Evolutionary conservation across 441 rosid genomes (phyloP).

Genomic region (Adansonia rubrostipa): DNA sequence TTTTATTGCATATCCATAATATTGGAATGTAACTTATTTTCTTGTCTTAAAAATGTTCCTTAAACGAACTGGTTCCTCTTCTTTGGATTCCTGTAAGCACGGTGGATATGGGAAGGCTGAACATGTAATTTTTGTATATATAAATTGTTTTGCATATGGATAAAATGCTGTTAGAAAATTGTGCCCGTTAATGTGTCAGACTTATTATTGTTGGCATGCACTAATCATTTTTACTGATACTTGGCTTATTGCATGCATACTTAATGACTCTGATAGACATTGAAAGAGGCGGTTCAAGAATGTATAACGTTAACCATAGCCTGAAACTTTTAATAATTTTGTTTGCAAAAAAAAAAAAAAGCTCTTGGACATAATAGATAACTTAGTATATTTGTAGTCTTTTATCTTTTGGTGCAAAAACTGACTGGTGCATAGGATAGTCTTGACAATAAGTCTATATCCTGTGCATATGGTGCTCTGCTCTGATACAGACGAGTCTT

Average conservation of each 20-base stretch:
- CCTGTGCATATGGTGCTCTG: neutral
- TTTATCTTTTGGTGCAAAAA: neutral
- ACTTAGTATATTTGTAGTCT: neutral
- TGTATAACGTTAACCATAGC: neutral
- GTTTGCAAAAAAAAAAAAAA: neutral
- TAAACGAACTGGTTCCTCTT: neutral
- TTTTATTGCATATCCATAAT: neutral
- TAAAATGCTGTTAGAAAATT: neutral
- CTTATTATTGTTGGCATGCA: neutral
- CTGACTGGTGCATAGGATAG: neutral
- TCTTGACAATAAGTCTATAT: neutral
- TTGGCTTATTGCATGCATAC: neutral
- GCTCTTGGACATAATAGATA: neutral
- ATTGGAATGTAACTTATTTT: constrained; percentile 6
- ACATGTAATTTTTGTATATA: neutral
- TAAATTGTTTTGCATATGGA: neutral
- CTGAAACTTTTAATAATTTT: neutral
- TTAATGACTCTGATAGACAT: neutral
- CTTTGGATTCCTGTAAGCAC: constrained; percentile 1
- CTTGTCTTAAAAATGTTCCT: constrained; percentile 7
- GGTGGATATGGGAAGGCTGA: neutral
- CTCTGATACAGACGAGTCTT: neutral
- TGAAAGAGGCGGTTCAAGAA: neutral
- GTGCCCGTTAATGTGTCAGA: neutral
- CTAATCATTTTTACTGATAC: neutral